phyloP scores from a whole-genome alignment of 2,329 filamentous ascomycete genomes.

The Fusarium bactridioides region DNA sequence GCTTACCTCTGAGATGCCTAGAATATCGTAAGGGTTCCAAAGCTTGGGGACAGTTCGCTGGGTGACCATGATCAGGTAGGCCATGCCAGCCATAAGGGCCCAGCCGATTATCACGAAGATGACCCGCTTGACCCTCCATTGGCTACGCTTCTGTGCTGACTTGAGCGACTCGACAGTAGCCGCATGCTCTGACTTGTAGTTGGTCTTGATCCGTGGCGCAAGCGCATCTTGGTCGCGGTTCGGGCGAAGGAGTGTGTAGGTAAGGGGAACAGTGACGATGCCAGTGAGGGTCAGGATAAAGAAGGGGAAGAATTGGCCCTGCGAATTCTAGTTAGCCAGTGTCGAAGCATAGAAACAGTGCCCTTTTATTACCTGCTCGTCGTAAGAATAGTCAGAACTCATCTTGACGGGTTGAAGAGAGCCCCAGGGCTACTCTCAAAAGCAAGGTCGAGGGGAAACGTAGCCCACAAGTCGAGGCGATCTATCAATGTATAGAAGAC shows the following conservation, averaged over 20 bases:
- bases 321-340: slow-evolving; percentile 6
- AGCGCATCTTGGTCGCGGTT: slow-evolving; percentile 79
- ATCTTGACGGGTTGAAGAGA: slow-evolving; percentile 63
- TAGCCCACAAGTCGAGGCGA: slow-evolving; percentile 21
- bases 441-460: slow-evolving; percentile 23
- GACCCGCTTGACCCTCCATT: slow-evolving; percentile 86
- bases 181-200: slow-evolving; percentile 82
- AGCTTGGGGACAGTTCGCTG: slow-evolving; percentile 76
- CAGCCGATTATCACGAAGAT: slow-evolving; percentile 80
- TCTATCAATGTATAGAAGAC: not conserved
- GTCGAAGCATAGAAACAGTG: not conserved
- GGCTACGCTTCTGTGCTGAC: slow-evolving; percentile 86
- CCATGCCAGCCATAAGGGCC: slow-evolving; percentile 86
- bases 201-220: slow-evolving; percentile 81
- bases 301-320: slow-evolving; percentile 99
- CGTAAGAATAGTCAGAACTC: slow-evolving; percentile 97
- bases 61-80: slow-evolving; percentile 87
- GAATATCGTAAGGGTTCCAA: slow-evolving; percentile 97
- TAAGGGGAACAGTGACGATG: slow-evolving; percentile 88
- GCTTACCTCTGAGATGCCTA: slow-evolving; percentile 81
- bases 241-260: slow-evolving; percentile 85
- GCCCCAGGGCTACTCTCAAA: slow-evolving; percentile 45
- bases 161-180: slow-evolving; percentile 84
- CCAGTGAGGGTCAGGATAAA: slow-evolving; percentile 92
- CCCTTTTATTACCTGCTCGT: slow-evolving; percentile 73